Base-by-base conservation (phyloP, 176 grass and related monocot species). In the Triticum timopheevii region DNA sequence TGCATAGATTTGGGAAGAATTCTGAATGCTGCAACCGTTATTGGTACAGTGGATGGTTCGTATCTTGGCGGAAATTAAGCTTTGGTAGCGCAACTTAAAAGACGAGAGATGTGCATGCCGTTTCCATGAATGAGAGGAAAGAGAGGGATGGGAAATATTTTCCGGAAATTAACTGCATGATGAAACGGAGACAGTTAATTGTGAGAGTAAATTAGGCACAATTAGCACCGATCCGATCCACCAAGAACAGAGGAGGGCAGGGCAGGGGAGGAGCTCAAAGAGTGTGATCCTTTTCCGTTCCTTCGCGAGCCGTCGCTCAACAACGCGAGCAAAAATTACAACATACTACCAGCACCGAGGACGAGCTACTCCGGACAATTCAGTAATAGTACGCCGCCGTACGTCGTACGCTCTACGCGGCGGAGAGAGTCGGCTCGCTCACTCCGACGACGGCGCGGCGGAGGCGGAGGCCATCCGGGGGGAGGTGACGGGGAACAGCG, bases 401-500 rank as follows among this genome's bases (percentile, higher is more conserved):
- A 3, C 20, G 35, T 11, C 10, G 42, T 12, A 13, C 6, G 20
- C 75, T 78, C 50, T 23, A 78, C 45, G 27, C 25, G 39, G 73
- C 47, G 73, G 47, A 1, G 23, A 0, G 25, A 8, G 1, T 1
- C n/a, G 40, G 73, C 1, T 22, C 12, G 58, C 49, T 91, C 86
- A 85, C 72, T 85, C 54, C 3, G 44, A 73, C 61, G 81, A 47
- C 76, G 85, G 65, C 68, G 74, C 64, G n/a, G 81, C 47, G 61
- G 73, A 3, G 62, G 63, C 15, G 23, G 88, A 65, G 5, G 86
- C 73, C 81, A 87, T 75, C 83, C 92, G 84, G 16, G 96, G 96
- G 2, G 93, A 98, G 3, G 93, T 96, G 81, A 92, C 86, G 6
- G 96, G 96, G 80, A 98, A 98, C 19, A 98, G 92, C 31, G 96